Evolutionary conservation across 352 stramenopile genomes (phyloP), one percentile per base, ranked within the genome.

Genomic region (Phytophthora nicotianae): DNA sequence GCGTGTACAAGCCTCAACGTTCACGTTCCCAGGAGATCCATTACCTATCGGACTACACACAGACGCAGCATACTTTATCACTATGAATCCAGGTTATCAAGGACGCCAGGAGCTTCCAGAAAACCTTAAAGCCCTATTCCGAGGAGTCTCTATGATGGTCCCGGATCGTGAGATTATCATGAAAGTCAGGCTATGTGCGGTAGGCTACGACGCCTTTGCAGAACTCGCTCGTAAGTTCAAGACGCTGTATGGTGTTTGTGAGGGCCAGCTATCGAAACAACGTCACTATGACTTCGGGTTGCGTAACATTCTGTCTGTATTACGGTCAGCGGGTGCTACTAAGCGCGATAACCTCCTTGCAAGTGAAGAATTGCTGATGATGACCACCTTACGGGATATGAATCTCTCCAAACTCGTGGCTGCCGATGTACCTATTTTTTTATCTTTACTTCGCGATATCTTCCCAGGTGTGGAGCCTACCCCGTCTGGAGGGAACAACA

Each of bases 151-250:
- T 11, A 99, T 99, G 96, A 99, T 99, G 96, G 90, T 96, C 11
- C 95, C 96, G 4, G 94, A 98, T 70, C 96, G 97, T 58, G 93
- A 98, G 65, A 98, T 98, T 57, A 99, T 98, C 61, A 98, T 91
- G 65, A 89, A 90, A 55, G 82, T 91, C 13, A 97, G 98, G 66
- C 87, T 99, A 32, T 99, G 93, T 78, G 95, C 92, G 5, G 95
- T 98, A 3, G 96, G 96, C 46, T 93, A 90, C 55, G 80, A 90
- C 52, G 55, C 72, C 4, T 98, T 98, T 74, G 92, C 97, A 29
- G 89, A 98, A 35, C 82, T 99, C 2, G 91, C 92, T 10, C 86
- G 93, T 40, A 99, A 99, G 67, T 98, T 99, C 72, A 98, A 97
- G 60, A 91, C 95, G 1, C 70, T 98, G 2, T 99, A 99, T 65